phyloP scores from a whole-genome alignment of 176 grass and related monocot genomes.

The Ananas comosus region DNA sequence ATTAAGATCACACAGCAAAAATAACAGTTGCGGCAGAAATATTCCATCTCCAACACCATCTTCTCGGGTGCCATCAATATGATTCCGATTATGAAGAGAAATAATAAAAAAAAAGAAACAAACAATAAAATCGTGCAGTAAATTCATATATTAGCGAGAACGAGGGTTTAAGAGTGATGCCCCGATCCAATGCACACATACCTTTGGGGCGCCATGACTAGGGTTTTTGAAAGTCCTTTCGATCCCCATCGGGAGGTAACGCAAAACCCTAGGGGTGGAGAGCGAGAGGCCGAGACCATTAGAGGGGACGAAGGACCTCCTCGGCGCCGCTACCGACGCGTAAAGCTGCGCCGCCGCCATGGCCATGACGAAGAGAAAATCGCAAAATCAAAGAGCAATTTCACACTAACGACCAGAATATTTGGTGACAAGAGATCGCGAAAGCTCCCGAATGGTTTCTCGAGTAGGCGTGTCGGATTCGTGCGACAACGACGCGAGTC shows the following conservation, averaged over 20 bases:
- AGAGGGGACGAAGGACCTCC: conserved; percentile 16
- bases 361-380: not conserved
- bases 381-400: not conserved
- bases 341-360: conserved; percentile 44
- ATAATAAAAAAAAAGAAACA: not conserved
- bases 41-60: not conserved
- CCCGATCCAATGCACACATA: not conserved
- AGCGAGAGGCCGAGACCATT: conserved; percentile 4
- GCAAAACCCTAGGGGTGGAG: conserved; percentile 4
- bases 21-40: not conserved
- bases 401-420: too few species aligned
- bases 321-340: conserved; percentile 24
- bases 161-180: not conserved
- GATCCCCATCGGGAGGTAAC: not conserved
- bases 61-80: not conserved
- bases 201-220: conserved; percentile 19
- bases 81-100: not conserved
- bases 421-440: too few species aligned
- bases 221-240: not conserved
- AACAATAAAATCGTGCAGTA: not conserved
- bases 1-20: not conserved
- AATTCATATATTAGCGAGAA: not conserved
- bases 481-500: too few species aligned
- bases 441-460: too few species aligned
- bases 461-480: too few species aligned